Conservation (phyloP, 2,329 filamentous ascomycete species). For the Cladorrhinum sp. region DNA sequence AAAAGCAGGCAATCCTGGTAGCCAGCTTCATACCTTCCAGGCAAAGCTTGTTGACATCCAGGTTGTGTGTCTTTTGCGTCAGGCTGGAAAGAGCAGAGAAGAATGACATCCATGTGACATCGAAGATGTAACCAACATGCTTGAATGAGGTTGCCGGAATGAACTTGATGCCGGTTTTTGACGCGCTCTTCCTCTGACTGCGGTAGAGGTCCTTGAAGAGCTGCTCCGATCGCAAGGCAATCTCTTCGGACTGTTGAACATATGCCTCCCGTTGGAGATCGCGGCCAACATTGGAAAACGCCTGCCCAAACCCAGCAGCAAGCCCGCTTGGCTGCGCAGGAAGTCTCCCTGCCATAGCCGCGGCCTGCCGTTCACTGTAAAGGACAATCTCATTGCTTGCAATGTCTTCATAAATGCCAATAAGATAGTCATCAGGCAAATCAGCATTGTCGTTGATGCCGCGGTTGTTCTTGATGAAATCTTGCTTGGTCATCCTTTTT, state of each 20-base stretch:
- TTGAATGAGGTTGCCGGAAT: constrained; percentile 92
- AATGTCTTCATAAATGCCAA: constrained; percentile 90
- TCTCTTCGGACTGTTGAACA: constrained; percentile 92
- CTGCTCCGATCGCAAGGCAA: constrained; percentile 69
- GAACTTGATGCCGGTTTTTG: constrained; percentile 68
- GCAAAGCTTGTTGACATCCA: constrained; percentile 87
- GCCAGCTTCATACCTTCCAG: constrained; percentile 94
- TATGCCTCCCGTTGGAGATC: constrained; percentile 92
- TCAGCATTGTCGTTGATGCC: constrained; percentile 97
- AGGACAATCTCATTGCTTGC: constrained; percentile 88
- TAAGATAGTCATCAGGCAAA: constrained; percentile 87
- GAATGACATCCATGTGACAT: constrained; percentile 99
- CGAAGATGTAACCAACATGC: constrained; percentile 97
- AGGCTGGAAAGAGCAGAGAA: constrained; percentile 91
- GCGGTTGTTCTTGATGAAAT: constrained; percentile 98
- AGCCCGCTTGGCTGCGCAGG: constrained; percentile 64
- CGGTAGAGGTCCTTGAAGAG: constrained; percentile 91
- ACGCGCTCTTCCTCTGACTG: constrained; percentile 77
- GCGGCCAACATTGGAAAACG: constrained; percentile 84
- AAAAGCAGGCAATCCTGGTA: constrained; percentile 87
- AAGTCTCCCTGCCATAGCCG: constrained; percentile 69
- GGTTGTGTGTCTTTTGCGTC: constrained; percentile 88
- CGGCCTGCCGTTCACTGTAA: constrained; percentile 84
- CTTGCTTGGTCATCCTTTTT: constrained; percentile 87
- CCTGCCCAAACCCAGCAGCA: constrained; percentile 80